Conservation (phyloP, 2,329 filamentous ascomycete species). For the Phialemoniopsis sp. region DNA sequence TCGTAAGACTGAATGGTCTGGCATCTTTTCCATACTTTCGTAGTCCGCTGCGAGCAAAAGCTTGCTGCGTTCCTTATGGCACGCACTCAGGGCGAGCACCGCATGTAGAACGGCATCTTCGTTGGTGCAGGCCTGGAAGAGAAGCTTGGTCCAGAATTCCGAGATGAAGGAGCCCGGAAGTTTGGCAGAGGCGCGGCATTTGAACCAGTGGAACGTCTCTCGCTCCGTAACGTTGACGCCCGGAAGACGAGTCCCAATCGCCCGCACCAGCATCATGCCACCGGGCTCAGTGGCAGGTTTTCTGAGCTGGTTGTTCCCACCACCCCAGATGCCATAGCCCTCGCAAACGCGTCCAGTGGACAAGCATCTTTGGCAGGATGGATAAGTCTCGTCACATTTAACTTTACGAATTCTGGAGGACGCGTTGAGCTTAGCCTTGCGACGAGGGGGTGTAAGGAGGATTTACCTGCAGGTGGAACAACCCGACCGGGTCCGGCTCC, state of each 20-base stretch:
- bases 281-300: too few relatives aligned
- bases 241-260: background rate
- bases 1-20: constrained; percentile 19
- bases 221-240: constrained; percentile 20
- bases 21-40: too few relatives aligned
- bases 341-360: constrained; percentile 15
- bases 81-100: constrained; percentile 29
- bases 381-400: constrained; percentile 17
- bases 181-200: constrained; percentile 26
- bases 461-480: too few relatives aligned
- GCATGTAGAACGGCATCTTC: constrained; percentile 35
- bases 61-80: constrained; percentile 17
- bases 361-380: constrained; percentile 13
- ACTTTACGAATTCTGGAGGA: constrained; percentile 13
- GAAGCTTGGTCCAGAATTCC: constrained; percentile 29
- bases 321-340: constrained; percentile 15
- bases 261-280: background rate
- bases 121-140: constrained; percentile 26
- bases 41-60: constrained; percentile 4
- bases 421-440: too few relatives aligned
- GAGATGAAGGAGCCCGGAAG: constrained; percentile 29
- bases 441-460: too few relatives aligned
- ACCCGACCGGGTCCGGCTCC: too few relatives aligned
- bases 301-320: too few relatives aligned
- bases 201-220: constrained; percentile 37